Evolutionary conservation across 2,329 filamentous ascomycete species (phyloP).

Genomic region (Botryosphaeria dothidea): DNA sequence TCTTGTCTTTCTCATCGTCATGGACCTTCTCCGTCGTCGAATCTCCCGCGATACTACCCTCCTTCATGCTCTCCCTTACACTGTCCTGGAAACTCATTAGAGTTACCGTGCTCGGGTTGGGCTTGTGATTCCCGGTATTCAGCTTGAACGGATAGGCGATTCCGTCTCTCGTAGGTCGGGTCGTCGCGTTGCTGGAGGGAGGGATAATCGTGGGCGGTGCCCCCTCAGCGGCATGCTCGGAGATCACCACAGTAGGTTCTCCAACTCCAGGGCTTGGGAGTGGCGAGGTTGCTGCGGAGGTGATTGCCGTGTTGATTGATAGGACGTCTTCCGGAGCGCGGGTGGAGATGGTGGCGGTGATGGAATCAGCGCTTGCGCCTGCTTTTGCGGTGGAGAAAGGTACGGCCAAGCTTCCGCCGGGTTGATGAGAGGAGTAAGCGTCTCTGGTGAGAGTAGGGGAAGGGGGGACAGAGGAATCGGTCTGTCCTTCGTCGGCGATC

Average conservation of each 20-base stretch:
- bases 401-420: neutral
- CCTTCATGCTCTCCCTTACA: neutral
- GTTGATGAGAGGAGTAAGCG: neutral
- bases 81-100: constrained; percentile 18
- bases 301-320: constrained; percentile 2
- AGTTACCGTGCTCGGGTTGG: constrained; percentile 10
- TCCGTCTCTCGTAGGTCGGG: constrained; percentile 66
- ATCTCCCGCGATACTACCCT: neutral
- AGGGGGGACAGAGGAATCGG: constrained; percentile 14
- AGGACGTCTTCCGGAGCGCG: neutral
- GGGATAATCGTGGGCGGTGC: constrained; percentile 42
- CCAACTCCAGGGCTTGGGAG: constrained; percentile 8
- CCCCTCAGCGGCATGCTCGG: constrained; percentile 4
- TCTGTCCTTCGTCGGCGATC: constrained; percentile 37
- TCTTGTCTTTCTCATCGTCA: constrained; percentile 12
- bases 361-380: constrained; percentile 4
- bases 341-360: constrained; percentile 17
- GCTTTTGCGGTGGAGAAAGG: neutral
- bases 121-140: constrained; percentile 30
- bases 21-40: neutral
- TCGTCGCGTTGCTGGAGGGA: constrained; percentile 54
- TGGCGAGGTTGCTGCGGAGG: constrained; percentile 8
- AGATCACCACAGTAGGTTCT: constrained; percentile 13
- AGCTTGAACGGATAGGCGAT: constrained; percentile 74
- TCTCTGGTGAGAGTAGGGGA: constrained; percentile 15